phyloP scores from a whole-genome alignment of 306 rosid species.

The Vicia sativa region DNA sequence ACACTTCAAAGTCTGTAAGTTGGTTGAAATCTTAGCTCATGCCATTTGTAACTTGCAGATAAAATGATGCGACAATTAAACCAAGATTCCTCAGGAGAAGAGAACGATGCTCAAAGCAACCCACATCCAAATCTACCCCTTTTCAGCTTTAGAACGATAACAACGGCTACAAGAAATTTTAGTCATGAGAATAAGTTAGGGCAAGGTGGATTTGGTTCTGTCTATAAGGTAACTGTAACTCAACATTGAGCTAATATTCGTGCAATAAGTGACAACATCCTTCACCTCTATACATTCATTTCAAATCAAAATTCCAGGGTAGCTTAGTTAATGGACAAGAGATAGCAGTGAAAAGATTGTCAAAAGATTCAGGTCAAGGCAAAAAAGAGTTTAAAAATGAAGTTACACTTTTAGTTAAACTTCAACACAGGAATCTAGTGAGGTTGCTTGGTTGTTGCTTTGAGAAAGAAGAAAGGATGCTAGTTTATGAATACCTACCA shows the following conservation, averaged over 20 bases:
- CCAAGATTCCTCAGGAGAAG: slow-evolving; percentile 28
- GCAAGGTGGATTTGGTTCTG: slow-evolving; percentile 65
- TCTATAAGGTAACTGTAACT: slow-evolving; percentile 51
- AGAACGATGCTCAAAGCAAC: slow-evolving; percentile 13
- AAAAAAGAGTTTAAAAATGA: slow-evolving; percentile 44
- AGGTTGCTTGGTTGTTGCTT: slow-evolving; percentile 41
- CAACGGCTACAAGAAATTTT: slow-evolving; percentile 45
- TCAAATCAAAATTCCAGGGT: slow-evolving; percentile 46
- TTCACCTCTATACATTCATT: background rate
- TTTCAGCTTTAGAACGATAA: slow-evolving; percentile 38
- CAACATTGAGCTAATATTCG: background rate
- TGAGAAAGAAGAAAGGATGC: slow-evolving; percentile 18
- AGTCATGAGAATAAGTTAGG: slow-evolving; percentile 50
- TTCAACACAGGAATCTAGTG: slow-evolving; percentile 46
- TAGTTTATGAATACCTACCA: background rate
- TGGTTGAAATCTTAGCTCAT: slow-evolving; percentile 19
- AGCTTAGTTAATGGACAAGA: slow-evolving; percentile 43
- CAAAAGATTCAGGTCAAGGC: slow-evolving; percentile 42
- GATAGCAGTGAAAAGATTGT: slow-evolving; percentile 55
- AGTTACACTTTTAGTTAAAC: slow-evolving; percentile 36
- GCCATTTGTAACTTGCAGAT: slow-evolving; percentile 32
- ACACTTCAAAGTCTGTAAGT: background rate
- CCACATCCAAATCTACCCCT: slow-evolving; percentile 35
- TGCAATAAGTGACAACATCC: background rate
- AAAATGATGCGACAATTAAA: slow-evolving; percentile 10